These are phyloP conservation scores for Ramaria rubella DNA, from an alignment of 768 basidiomycete species.

Conservation along the genomic window DNA sequence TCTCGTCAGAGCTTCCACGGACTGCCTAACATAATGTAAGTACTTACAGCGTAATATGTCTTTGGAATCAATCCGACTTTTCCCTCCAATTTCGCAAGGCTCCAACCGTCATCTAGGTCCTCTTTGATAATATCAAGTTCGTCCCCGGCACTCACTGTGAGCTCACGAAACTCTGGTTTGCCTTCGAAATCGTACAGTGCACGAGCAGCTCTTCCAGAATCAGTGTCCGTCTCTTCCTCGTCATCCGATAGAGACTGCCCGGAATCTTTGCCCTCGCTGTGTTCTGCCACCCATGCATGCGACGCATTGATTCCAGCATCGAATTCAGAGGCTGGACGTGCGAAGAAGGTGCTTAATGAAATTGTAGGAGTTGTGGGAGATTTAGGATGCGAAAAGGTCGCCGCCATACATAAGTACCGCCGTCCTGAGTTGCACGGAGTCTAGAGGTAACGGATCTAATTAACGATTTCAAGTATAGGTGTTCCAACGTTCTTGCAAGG, in stretches of 20 bases:
- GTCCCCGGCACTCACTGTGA: conserved; percentile 63
- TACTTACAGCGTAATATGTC: conserved; percentile 64
- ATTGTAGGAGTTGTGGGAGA: conserved; percentile 10
- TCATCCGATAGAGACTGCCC: conserved; percentile 46
- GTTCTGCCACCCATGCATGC: conserved; percentile 61
- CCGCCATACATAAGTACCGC: neutral
- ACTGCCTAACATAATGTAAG: neutral
- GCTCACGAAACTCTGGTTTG: conserved; percentile 66
- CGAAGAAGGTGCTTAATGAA: conserved; percentile 21
- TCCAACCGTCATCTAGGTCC: conserved; percentile 74
- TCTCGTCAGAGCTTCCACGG: neutral
- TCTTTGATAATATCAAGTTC: conserved; percentile 65
- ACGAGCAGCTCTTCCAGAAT: conserved; percentile 47
- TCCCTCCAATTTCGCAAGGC: conserved; percentile 54
- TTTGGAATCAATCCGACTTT: conserved; percentile 65
- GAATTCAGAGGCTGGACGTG: conserved; percentile 38
- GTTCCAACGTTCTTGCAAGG: too few relatives aligned
- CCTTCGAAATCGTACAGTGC: conserved; percentile 72
- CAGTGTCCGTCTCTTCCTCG: conserved; percentile 32
- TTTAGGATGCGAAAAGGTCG: neutral
- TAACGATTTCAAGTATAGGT: too few relatives aligned
- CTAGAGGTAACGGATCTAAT: too few relatives aligned
- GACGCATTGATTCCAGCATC: conserved; percentile 77
- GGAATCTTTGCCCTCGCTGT: conserved; percentile 31
- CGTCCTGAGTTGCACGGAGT: too few relatives aligned